phyloP scores from a whole-genome alignment of 805 yeast genomes.

The Kazachstania taianensis region DNA sequence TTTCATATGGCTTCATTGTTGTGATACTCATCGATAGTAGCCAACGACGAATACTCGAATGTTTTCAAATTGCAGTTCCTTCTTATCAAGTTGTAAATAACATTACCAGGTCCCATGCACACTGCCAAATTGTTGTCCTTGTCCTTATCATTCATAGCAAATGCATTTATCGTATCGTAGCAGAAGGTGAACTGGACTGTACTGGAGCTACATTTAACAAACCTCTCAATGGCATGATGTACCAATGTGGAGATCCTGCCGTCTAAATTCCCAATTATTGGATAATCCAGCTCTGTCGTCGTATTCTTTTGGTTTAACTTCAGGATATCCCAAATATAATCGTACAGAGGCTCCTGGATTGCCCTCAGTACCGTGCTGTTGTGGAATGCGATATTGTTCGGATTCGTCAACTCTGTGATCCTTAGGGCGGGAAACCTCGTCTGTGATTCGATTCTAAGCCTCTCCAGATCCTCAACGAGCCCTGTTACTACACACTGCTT shows the following conservation, averaged over 20 bases:
- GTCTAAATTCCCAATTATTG: conserved; percentile 25
- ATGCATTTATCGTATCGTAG: conserved; percentile 21
- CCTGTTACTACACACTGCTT: conserved; percentile 30
- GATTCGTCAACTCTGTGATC: conserved; percentile 24
- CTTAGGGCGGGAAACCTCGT: conserved; percentile 16
- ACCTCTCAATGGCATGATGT: conserved; percentile 26
- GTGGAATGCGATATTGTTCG: conserved; percentile 28
- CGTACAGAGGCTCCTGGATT: conserved; percentile 27
- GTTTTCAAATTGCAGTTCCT: conserved; percentile 19
- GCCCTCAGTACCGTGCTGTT: conserved; percentile 24
- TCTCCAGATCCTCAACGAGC: conserved; percentile 20
- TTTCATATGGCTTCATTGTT: neutral
- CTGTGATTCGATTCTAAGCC: conserved; percentile 17
- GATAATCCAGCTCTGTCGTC: conserved; percentile 18
- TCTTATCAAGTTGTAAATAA: conserved; percentile 21
- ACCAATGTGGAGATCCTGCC: conserved; percentile 22
- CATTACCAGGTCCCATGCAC: conserved; percentile 28
- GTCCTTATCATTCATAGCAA: neutral
- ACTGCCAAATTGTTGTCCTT: conserved; percentile 13
- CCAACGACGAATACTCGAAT: conserved; percentile 20
- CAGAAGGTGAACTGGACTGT: conserved; percentile 28
- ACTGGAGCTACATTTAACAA: conserved; percentile 25
- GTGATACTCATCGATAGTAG: conserved; percentile 19
- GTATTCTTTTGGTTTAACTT: conserved; percentile 22
- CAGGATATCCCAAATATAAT: conserved; percentile 25